Percentiles rank a stretch among this genome's conserved stretches.
Conservation (phyloP, 345 rosid species). For the Brassica nigra region DNA sequence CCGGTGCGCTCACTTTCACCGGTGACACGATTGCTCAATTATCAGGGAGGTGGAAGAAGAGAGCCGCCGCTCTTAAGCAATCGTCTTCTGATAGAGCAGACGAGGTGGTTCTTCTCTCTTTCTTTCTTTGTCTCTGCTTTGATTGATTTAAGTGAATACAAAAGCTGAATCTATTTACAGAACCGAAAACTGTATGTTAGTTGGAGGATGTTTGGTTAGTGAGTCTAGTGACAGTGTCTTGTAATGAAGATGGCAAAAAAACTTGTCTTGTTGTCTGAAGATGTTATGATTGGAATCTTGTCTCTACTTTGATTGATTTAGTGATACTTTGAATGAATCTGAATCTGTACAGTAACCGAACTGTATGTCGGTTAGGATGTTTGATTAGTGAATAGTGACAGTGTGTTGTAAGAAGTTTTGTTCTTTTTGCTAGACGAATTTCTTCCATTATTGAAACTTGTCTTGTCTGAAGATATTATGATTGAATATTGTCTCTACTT, state of each 20-base stretch:
- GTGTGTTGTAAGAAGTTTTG: not conserved
- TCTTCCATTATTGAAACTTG: no score
- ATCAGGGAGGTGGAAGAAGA: conserved; percentile 50
- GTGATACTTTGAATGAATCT: not conserved
- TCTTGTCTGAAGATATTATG: no score
- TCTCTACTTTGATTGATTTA: not conserved
- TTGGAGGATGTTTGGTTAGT: conserved; percentile 2
- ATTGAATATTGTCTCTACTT: no score
- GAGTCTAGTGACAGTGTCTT: conserved; percentile 15
- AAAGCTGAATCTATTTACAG: not conserved
- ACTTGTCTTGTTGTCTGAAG: no score
- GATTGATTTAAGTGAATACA: conserved; percentile 2
- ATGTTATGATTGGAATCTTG: not conserved
- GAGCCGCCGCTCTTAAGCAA: conserved; percentile 27
- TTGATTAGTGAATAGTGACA: conserved; percentile 15
- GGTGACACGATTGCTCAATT: conserved; percentile 88
- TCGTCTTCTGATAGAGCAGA: conserved; percentile 31
- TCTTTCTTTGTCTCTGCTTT: not conserved
- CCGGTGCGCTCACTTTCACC: conserved; percentile 71
- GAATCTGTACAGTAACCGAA: not conserved
- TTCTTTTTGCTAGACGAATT: no score
- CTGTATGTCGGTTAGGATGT: not conserved
- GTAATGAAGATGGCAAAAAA: no score
- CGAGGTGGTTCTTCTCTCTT: conserved; percentile 23
- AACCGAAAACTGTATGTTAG: not conserved